A percentile compares a stretch with the other conserved stretches of the same genome.
Conservation (phyloP, 208 protist genomes). For the Trypanosomatidae sp. region DNA sequence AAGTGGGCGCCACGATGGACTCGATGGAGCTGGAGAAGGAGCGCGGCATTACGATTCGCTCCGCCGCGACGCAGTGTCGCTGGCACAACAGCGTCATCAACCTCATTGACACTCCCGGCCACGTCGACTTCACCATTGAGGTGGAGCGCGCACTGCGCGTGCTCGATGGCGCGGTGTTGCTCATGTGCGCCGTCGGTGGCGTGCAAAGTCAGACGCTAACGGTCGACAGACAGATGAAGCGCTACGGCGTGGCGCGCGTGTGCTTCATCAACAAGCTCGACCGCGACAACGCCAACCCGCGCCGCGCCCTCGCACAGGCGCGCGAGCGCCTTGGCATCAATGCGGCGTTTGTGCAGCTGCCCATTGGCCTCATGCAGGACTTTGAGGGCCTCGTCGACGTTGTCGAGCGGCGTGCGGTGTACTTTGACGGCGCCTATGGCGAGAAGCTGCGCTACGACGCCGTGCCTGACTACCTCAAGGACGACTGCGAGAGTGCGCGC, state of each 20-base stretch:
- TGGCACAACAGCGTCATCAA: slow-evolving; percentile 97
- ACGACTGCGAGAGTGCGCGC: slow-evolving; percentile 55
- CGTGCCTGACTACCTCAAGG: slow-evolving; percentile 74
- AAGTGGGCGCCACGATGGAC: slow-evolving; percentile 99
- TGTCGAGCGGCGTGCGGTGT: slow-evolving; percentile 78
- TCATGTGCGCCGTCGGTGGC: slow-evolving; percentile 93
- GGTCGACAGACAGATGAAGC: slow-evolving; percentile 98
- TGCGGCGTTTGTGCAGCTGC: slow-evolving; percentile 93
- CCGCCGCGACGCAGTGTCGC: slow-evolving; percentile 94
- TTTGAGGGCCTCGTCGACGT: slow-evolving; percentile 96
- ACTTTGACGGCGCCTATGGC: slow-evolving; percentile 92
- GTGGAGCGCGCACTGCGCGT: slow-evolving; percentile 97
- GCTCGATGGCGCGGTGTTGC: slow-evolving; percentile 96
- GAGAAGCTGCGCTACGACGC: slow-evolving; percentile 68
- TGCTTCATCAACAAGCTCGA: slow-evolving; percentile 99
- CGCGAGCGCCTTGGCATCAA: slow-evolving; percentile 93
- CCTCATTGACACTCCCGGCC: slow-evolving; percentile 99
- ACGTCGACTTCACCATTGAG: slow-evolving; percentile 99
- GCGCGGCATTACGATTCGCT: slow-evolving; percentile 99
- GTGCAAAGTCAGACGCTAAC: slow-evolving; percentile 98
- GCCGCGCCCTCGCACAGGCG: slow-evolving; percentile 67
- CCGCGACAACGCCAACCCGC: slow-evolving; percentile 87
- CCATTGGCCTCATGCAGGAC: slow-evolving; percentile 92
- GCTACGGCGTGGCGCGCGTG: slow-evolving; percentile 96
- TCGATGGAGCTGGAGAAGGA: slow-evolving; percentile 98